phyloP scores from a whole-genome alignment of 495 filamentous ascomycete species.

The Paragyromitra xinjiangensis region DNA sequence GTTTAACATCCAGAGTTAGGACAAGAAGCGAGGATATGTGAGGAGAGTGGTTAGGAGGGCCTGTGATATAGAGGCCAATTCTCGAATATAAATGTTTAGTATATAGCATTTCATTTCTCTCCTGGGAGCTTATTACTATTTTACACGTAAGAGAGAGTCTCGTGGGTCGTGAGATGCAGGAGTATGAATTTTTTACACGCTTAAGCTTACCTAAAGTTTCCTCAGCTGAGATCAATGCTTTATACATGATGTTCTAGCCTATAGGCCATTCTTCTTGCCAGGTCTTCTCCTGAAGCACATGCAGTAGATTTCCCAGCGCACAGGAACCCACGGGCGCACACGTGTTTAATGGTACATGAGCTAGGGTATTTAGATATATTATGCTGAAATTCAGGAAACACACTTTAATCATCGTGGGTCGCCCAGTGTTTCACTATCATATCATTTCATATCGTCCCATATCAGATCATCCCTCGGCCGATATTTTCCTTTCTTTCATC shows the following conservation, averaged over 20 bases:
- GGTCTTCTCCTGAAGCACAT: neutral
- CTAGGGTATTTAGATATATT: constrained; percentile 5
- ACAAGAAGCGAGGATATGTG: neutral
- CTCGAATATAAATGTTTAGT: neutral
- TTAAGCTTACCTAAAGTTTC: neutral
- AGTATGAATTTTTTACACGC: neutral
- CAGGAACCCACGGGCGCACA: neutral
- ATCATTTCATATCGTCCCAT: constrained; percentile 15
- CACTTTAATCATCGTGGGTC: constrained; percentile 1
- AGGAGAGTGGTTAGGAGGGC: neutral
- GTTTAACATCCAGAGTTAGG: too few relatives aligned
- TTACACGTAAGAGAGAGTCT: too few relatives aligned
- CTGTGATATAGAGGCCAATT: neutral
- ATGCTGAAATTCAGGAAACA: neutral
- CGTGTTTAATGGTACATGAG: neutral
- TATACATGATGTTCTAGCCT: too few relatives aligned
- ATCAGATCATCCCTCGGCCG: constrained; percentile 81
- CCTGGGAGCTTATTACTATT: too few relatives aligned
- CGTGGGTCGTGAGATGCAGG: neutral
- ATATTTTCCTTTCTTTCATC: constrained; percentile 93
- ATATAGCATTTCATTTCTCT: neutral
- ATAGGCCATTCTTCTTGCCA: too few relatives aligned
- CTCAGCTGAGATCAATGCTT: too few relatives aligned
- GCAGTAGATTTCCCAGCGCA: neutral
- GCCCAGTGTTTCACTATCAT: neutral